Conservation (phyloP, 2,329 filamentous ascomycete species). For the Fusarium tricinctum region DNA sequence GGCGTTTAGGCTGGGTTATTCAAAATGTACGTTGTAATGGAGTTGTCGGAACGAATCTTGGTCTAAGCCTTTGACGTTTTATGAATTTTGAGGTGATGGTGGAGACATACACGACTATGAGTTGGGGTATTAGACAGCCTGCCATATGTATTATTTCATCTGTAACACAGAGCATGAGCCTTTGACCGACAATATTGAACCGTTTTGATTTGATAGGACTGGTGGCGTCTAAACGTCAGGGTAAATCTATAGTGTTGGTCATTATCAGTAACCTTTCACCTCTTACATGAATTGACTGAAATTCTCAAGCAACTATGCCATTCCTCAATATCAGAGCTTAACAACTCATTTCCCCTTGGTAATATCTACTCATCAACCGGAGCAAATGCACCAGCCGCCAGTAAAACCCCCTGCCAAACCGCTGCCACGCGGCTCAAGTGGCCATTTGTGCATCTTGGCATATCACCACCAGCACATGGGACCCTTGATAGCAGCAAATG, state of each 20-base stretch:
- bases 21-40: constrained; percentile 25
- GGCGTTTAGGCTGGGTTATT: constrained; percentile 18
- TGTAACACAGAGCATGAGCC: not conserved
- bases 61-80: constrained; percentile 4
- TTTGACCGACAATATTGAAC: not conserved
- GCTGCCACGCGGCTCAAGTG: not conserved
- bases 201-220: not conserved
- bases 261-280: not conserved
- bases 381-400: constrained; percentile 14
- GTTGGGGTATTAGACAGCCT: not conserved
- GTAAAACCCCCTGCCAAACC: not conserved
- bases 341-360: constrained; percentile 3
- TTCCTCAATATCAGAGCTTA: not conserved
- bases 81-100: not conserved
- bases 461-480: constrained; percentile 15
- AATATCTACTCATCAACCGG: constrained; percentile 3
- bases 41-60: constrained; percentile 16
- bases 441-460: constrained; percentile 23
- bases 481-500: constrained; percentile 7
- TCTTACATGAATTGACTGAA: not conserved
- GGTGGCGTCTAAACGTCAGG: not conserved
- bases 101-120: not conserved
- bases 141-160: not conserved
- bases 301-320: not conserved
- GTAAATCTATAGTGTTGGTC: not conserved